Percentiles rank a stretch among this genome's conserved stretches.
Conservation (phyloP, 805 yeast species). For the Yamadazyma takamatsuzukensis region DNA sequence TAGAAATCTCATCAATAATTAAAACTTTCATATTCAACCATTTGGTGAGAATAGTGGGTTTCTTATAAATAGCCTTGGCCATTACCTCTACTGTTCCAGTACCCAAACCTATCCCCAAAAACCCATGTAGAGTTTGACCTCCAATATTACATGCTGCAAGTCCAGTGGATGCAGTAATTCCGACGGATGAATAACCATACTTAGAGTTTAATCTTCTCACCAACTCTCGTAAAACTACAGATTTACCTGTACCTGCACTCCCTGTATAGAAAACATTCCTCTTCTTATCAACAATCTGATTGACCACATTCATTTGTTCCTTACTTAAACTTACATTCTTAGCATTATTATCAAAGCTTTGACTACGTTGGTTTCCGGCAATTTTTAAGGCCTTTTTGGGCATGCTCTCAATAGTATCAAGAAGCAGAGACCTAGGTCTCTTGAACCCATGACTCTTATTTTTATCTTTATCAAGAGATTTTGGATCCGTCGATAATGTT, state of each 20-base stretch:
- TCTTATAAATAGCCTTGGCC: constrained; percentile 46
- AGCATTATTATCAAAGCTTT: neutral
- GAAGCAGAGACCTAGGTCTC: no score
- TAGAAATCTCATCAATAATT: constrained; percentile 89
- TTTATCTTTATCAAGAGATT: no score
- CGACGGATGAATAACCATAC: constrained; percentile 51
- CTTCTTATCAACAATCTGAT: constrained; percentile 47
- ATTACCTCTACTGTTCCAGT: constrained; percentile 45
- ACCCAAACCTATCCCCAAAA: constrained; percentile 84
- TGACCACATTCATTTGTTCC: constrained; percentile 48
- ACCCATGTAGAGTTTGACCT: constrained; percentile 83
- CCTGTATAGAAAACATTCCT: constrained; percentile 72
- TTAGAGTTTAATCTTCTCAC: constrained; percentile 49
- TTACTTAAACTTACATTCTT: constrained; percentile 18
- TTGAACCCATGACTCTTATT: no score
- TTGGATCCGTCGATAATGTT: no score
- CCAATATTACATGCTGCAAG: constrained; percentile 93
- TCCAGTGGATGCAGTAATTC: constrained; percentile 94
- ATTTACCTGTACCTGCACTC: constrained; percentile 86
- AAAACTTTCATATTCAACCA: constrained; percentile 73
- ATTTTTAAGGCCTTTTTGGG: constrained; percentile 4
- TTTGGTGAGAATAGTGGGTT: constrained; percentile 38
- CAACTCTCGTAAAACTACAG: constrained; percentile 61
- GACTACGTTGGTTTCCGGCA: constrained; percentile 2
- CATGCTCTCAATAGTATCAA: constrained; percentile 5